Evolutionary conservation across 176 grass and related monocot genomes (phyloP), one percentile per base, ranked within the genome.

Genomic region (Aegilops longissima): DNA sequence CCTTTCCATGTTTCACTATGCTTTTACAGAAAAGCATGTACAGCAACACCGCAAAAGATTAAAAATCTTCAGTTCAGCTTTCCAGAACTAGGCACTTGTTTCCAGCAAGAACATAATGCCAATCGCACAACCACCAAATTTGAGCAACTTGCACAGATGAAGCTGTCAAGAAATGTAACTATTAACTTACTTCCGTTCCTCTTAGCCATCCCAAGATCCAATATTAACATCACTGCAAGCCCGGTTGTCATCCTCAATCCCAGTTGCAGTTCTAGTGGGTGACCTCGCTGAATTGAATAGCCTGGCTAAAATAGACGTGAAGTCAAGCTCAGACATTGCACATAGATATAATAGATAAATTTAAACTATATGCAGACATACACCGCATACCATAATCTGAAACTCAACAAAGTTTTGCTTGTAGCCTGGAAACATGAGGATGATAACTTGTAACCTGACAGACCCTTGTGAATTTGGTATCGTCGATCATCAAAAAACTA

Each of bases 371-470:
- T 85, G 58, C 51, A 85, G 23, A 66, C 34, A 47, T 62, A 27
- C 36, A 64, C 12, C 39, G 30, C 54, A 63, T 86, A 83, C 81
- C 77, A 81, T 73, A 76, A 63, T 76, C 13, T 84, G 68, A 66
- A 69, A 52, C 80, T 67, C 18, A 16, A 77, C 29, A 13, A 74
- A 74, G 76, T 76, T 30, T 70, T 74, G 25, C 8, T 33, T 80
- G 38, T 56, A 66, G 16, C 67, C 2, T 66, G 61, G 23, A 21
- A 61, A 79, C 44, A 61, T n/a, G 49, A 84, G 17, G 34, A 25
- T 73, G 66, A 44, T 67, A 87, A 66, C 30, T 74, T 66, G 24
- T 79, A 62, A 79, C 51, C 75, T 82, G 39, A 56, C 7, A 1
- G 1, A 83, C 6, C 72, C 51, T 66, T 45, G 25, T 33, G 10